phyloP scores from a whole-genome alignment of 2,329 filamentous ascomycete genomes.

The Hypomyces perniciosus region DNA sequence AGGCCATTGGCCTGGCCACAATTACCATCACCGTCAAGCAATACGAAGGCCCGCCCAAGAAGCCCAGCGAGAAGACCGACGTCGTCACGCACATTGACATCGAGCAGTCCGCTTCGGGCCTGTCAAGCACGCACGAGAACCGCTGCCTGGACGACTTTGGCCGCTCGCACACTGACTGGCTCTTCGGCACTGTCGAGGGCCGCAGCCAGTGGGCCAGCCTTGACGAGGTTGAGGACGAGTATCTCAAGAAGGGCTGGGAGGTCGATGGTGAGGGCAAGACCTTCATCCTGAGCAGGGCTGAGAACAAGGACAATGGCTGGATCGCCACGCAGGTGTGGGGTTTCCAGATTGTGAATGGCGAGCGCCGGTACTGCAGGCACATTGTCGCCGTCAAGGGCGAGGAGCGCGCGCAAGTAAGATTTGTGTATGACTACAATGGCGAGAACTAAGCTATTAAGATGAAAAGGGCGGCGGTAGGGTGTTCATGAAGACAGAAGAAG shows the following conservation, averaged over 20 bases:
- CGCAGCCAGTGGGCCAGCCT: slow-evolving; percentile 45
- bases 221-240: slow-evolving; percentile 48
- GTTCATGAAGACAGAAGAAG: too few species aligned
- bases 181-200: slow-evolving; percentile 69
- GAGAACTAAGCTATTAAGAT: not conserved
- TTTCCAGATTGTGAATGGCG: slow-evolving; percentile 48
- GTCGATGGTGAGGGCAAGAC: slow-evolving; percentile 54
- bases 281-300: slow-evolving; percentile 59
- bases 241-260: slow-evolving; percentile 53
- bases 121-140: slow-evolving; percentile 57
- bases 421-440: slow-evolving; percentile 49
- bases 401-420: slow-evolving; percentile 43
- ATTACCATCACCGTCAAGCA: slow-evolving; percentile 60
- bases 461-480: too few species aligned
- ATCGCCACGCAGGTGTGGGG: slow-evolving; percentile 55
- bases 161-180: slow-evolving; percentile 67
- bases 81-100: slow-evolving; percentile 59
- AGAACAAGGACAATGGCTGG: slow-evolving; percentile 48
- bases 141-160: slow-evolving; percentile 45
- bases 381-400: slow-evolving; percentile 46
- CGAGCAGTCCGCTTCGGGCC: slow-evolving; percentile 65
- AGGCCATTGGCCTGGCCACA: slow-evolving; percentile 62
- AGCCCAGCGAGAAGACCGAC: slow-evolving; percentile 35
- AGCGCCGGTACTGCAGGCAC: slow-evolving; percentile 48
- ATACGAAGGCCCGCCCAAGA: slow-evolving; percentile 39